Evolutionary conservation across 2,329 filamentous ascomycete species (phyloP), one percentile per base, ranked within the genome.

Genomic region (Fusarium nisikadoi): DNA sequence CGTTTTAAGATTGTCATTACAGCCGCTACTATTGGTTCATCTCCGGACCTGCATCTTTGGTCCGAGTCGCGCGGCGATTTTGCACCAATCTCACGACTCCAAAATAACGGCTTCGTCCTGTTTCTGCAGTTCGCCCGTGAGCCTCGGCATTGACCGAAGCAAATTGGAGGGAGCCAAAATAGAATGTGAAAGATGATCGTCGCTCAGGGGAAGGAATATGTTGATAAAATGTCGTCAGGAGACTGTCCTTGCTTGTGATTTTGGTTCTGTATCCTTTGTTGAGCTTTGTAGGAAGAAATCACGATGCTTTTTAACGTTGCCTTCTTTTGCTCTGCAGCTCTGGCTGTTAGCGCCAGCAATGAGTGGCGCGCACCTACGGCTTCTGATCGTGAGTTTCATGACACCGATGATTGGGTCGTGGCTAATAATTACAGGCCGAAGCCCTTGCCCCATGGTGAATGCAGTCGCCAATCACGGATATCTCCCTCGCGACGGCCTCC

Each of bases 371-470:
- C 68, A 8, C 73, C 73, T 9, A 43, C 60, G 6, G 29, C 62
- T 3, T 41, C 45, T 2, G 73, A 75, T 31, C 73, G 73, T 75
- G 33, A 17, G 73, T 33, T 16, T 16, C 6, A 8, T 16, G 13
- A 33, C 14, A 33, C 33, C 14, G 19, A 17, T 23, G 11, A 5
- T 5, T 12, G 4, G 11, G 17, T 10, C 2, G 4, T 20, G 33
- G 11, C 27, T 75, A 31, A 75, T 35, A 17, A 5, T 14, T 7
- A 10, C 50, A 75, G 71, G 62, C 11, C 35, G 75, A 50, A 70
- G 75, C 12, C 75, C 75, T 29, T 76, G 75, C 8, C 75, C 75
- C 1, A 62, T 76, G 63, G 46, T 77, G 10, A 76, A 76, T 35
- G 49, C 59, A 0, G 47, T 76, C 25, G 71, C 75, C 16, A 76